Percentiles rank a stretch among this genome's conserved stretches.
Conservation (phyloP, 2,329 filamentous ascomycete genomes). For the Epicoccum nigrum region DNA sequence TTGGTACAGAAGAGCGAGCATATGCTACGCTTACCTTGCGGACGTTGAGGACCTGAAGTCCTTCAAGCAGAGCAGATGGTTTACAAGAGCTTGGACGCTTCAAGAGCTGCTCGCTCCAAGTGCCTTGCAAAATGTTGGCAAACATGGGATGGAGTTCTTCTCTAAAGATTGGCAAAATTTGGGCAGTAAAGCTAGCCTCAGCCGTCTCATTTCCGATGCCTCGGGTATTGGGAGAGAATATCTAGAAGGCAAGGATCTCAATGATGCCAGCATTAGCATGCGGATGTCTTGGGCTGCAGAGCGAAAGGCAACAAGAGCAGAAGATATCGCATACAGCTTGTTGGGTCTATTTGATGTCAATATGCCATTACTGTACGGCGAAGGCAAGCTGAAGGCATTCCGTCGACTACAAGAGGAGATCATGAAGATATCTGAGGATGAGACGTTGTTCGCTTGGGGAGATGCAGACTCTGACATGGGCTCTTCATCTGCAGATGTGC, state of each 20-base stretch:
- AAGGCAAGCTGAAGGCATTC: slow-evolving; percentile 25
- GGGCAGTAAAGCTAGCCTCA: slow-evolving; percentile 5
- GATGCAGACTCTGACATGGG: not conserved
- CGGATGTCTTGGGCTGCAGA: slow-evolving; percentile 30
- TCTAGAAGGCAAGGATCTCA: slow-evolving; percentile 6
- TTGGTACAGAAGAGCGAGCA: slow-evolving; percentile 19
- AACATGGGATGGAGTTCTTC: slow-evolving; percentile 19
- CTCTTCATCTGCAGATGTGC: slow-evolving; percentile 6
- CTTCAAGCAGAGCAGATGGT: slow-evolving; percentile 19
- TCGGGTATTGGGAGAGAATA: slow-evolving; percentile 16
- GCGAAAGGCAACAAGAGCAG: slow-evolving; percentile 22
- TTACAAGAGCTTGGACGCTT: slow-evolving; percentile 25
- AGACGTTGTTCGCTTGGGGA: slow-evolving; percentile 29
- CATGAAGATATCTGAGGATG: slow-evolving; percentile 26
- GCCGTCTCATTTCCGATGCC: not conserved
- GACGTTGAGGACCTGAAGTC: slow-evolving; percentile 6
- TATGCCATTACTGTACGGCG: slow-evolving; percentile 27
- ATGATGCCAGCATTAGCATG: slow-evolving; percentile 20
- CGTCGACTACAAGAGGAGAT: slow-evolving; percentile 32
- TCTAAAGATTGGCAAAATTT: slow-evolving; percentile 12
- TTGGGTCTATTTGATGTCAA: slow-evolving; percentile 31
- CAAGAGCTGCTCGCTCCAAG: slow-evolving; percentile 28
- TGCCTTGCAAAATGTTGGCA: not conserved
- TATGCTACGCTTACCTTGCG: slow-evolving; percentile 25
- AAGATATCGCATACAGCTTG: slow-evolving; percentile 31